These are phyloP conservation scores for Penicillium vulpinum DNA, from an alignment of 2,329 filamentous ascomycete genomes.

Conservation along the genomic window DNA sequence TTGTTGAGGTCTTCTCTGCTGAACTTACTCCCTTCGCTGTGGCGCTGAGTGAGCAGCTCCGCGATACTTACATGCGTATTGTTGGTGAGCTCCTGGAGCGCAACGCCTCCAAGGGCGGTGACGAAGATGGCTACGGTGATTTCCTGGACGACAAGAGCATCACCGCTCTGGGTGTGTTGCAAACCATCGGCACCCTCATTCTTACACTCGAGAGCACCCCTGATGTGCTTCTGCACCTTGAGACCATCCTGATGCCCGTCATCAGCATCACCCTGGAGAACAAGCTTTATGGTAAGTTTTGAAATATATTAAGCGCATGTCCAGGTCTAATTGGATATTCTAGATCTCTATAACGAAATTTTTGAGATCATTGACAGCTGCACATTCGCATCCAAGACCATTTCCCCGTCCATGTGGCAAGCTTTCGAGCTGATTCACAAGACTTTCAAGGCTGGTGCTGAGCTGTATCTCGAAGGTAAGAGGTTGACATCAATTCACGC, in stretches of 20 bases:
- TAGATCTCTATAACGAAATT: slow-evolving; percentile 88
- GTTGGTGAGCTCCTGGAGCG: slow-evolving; percentile 88
- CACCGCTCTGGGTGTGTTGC: slow-evolving; percentile 89
- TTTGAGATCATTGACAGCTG: slow-evolving; percentile 99
- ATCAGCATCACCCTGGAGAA: slow-evolving; percentile 96
- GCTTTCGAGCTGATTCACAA: slow-evolving; percentile 95
- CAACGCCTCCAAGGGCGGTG: slow-evolving; percentile 70
- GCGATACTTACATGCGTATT: slow-evolving; percentile 93
- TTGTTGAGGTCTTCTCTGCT: slow-evolving; percentile 96
- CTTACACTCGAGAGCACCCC: slow-evolving; percentile 95
- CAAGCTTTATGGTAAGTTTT: slow-evolving; percentile 76
- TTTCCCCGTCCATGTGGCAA: slow-evolving; percentile 97
- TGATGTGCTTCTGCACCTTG: slow-evolving; percentile 89
- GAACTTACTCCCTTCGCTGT: slow-evolving; percentile 97
- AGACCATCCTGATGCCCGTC: slow-evolving; percentile 94
- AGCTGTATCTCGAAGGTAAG: slow-evolving; percentile 79
- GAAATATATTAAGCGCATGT: slow-evolving; percentile 43
- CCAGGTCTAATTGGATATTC: background rate
- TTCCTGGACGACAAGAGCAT: slow-evolving; percentile 98
- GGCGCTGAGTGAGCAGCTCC: slow-evolving; percentile 89
- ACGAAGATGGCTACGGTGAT: slow-evolving; percentile 80
- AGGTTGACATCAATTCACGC: background rate
- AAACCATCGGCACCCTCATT: slow-evolving; percentile 96
- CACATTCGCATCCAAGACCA: slow-evolving; percentile 94
- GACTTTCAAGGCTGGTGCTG: slow-evolving; percentile 94